phyloP scores from a whole-genome alignment of 768 basidiomycete genomes.

The Auricularia cornea region DNA sequence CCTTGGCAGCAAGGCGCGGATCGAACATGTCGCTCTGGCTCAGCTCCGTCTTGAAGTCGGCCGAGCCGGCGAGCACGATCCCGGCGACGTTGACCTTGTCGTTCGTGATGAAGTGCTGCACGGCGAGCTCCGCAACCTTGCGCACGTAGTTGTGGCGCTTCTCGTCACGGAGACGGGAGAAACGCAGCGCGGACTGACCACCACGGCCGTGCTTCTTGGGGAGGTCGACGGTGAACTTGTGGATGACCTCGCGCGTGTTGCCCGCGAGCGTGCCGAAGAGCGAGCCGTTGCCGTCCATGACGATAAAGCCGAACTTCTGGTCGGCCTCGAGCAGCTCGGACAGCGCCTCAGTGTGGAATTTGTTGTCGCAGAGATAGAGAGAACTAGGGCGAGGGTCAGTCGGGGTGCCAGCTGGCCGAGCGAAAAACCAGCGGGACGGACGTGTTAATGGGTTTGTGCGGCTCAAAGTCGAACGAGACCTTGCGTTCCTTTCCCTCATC shows the following conservation, averaged over 20 bases:
- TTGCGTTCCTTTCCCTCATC: conserved; percentile 99
- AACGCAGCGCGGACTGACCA: conserved; percentile 99
- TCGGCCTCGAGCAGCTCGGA: conserved; percentile 96
- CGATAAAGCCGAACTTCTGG: conserved; percentile 91
- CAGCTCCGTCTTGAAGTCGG: conserved; percentile 98
- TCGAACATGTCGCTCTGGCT: conserved; percentile 97
- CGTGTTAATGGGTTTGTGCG: conserved; percentile 99
- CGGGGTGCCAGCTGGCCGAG: not conserved
- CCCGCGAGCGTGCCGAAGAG: conserved; percentile 94
- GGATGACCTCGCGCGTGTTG: conserved; percentile 93
- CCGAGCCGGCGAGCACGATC: conserved; percentile 90
- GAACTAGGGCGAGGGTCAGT: conserved; percentile 44
- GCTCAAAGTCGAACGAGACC: conserved; percentile 96
- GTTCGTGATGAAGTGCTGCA: conserved; percentile 95
- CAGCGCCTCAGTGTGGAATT: conserved; percentile 97
- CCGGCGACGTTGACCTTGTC: conserved; percentile 99
- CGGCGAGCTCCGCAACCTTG: conserved; percentile 94
- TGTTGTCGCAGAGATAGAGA: conserved; percentile 98
- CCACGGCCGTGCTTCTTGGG: conserved; percentile 99
- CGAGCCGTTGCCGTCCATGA: conserved; percentile 98
- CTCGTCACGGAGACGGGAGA: conserved; percentile 98
- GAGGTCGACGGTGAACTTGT: conserved; percentile 98
- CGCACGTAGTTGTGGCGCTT: conserved; percentile 99
- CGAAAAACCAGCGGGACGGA: conserved; percentile 29
- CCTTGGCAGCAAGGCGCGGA: conserved; percentile 73